Conservation (phyloP, 495 filamentous ascomycete species). For the Neurospora discreta region DNA sequence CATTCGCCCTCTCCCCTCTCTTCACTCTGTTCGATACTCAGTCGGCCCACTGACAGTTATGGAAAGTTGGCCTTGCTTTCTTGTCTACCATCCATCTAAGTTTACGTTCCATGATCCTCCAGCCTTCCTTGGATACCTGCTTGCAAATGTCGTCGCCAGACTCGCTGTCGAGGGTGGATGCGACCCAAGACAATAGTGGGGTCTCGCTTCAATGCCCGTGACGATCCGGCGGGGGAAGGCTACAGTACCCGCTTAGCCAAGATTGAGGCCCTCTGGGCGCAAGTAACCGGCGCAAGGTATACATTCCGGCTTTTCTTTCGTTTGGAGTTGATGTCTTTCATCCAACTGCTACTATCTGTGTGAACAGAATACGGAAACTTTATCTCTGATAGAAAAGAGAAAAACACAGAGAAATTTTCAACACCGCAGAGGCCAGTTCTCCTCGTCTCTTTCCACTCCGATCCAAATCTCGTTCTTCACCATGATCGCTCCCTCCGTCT, state of each 20-base stretch:
- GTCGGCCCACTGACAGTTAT: neutral
- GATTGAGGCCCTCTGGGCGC: neutral
- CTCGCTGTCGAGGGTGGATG: neutral
- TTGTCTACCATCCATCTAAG: neutral
- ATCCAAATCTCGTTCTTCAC: constrained; percentile 20
- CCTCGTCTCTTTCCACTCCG: constrained; percentile 10
- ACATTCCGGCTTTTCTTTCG: neutral
- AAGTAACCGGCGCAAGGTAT: neutral
- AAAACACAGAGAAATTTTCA: neutral
- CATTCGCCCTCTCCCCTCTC: neutral
- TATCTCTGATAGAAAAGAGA: neutral
- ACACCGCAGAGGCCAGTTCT: constrained; percentile 15
- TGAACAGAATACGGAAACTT: neutral
- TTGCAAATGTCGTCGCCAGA: neutral
- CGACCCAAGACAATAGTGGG: neutral
- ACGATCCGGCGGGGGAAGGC: neutral
- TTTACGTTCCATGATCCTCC: no score
- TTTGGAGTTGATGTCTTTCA: neutral
- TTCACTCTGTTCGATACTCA: neutral
- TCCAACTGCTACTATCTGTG: neutral
- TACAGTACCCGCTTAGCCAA: neutral
- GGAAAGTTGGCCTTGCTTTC: neutral
- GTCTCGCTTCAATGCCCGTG: neutral
- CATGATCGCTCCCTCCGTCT: constrained; percentile 14
- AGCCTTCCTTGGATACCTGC: neutral